Evolutionary conservation across 1,284 basidiomycete genomes (phyloP).

Genomic region (Testicularia cyperi): DNA sequence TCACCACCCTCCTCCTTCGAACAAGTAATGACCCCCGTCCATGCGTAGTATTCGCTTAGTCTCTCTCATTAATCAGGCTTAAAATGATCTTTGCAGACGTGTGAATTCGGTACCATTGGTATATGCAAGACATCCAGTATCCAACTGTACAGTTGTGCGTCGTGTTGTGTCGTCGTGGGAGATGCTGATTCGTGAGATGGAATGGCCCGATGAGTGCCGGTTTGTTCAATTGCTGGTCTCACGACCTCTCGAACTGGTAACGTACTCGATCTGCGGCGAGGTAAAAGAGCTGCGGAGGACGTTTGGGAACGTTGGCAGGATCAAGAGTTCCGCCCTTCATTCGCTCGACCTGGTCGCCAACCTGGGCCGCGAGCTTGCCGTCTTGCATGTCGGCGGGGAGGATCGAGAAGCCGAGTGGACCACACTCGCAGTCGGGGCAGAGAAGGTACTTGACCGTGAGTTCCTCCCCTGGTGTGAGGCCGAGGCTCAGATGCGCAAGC

Average conservation of each 20-base stretch:
- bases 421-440: conserved; percentile 58
- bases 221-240: too few relatives aligned
- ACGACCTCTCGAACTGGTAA: conserved; percentile 39
- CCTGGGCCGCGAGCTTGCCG: conserved; percentile 43
- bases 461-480: conserved; percentile 38
- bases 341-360: conserved; percentile 41
- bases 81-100: too few relatives aligned
- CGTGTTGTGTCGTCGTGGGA: too few relatives aligned
- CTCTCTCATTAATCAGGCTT: background rate
- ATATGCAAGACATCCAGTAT: too few relatives aligned
- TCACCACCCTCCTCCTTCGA: conserved; percentile 53
- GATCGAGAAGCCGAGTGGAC: conserved; percentile 55
- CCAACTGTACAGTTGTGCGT: too few relatives aligned
- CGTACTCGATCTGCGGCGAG: conserved; percentile 49
- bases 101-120: too few relatives aligned
- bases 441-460: conserved; percentile 53
- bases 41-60: too few relatives aligned
- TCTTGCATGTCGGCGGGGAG: conserved; percentile 38
- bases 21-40: too few relatives aligned
- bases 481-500: conserved; percentile 32
- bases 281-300: conserved; percentile 38
- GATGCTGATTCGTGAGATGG: too few relatives aligned
- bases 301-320: conserved; percentile 4
- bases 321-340: conserved; percentile 15
- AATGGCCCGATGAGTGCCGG: too few relatives aligned